Evolutionary conservation across 2,329 filamentous ascomycete genomes (phyloP), one percentile per base, ranked within the genome.

Genomic region (Colletotrichum tofieldiae): DNA sequence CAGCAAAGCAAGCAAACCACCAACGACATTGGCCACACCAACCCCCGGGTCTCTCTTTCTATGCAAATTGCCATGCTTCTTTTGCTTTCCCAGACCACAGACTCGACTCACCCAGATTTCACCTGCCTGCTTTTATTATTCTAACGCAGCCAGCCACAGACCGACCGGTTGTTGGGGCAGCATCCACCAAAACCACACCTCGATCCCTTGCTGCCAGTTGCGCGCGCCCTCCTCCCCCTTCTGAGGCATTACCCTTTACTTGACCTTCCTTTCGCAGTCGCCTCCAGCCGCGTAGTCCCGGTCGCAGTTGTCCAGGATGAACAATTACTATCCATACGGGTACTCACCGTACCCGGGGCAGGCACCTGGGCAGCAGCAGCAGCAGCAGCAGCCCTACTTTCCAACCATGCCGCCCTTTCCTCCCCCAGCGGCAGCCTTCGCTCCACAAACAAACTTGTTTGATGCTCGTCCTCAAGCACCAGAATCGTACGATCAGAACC

Each of bases 311-410:
- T 54, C 45, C 37, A 49, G 65, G 59, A 76, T 70, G 47, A 86
- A 86, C 83, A 80, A 84, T 49, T 81, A 83, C 59, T 82, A 82
- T 71, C 79, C 81, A 20, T 82, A 82, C 62, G 77, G 79, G 59
- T 81, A 83, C 68, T 77, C 79, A 69, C 79, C 78, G n/a, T 78
- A 78, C 59, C 77, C 72, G 37, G 77, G 76, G 47, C 79, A 79
- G 39, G 67, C 68, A n/a, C 47, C 71, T 35, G 56, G 45, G 26
- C 23, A 26, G 26, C 29, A 32, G 29, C 29, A 32, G 29, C 29
- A 32, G 29, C 60, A 52, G 23, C 61, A 64, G 51, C 64, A 73
- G 29, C 67, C 56, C n/a, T 72, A 71, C 59, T 75, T 66, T 23
- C 70, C 62, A 56, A 23, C 63, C 45, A 56, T 64, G 29, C 63